Base-by-base conservation (phyloP, 2,329 filamentous ascomycete species). In the Sclerotinia subarctica region DNA sequence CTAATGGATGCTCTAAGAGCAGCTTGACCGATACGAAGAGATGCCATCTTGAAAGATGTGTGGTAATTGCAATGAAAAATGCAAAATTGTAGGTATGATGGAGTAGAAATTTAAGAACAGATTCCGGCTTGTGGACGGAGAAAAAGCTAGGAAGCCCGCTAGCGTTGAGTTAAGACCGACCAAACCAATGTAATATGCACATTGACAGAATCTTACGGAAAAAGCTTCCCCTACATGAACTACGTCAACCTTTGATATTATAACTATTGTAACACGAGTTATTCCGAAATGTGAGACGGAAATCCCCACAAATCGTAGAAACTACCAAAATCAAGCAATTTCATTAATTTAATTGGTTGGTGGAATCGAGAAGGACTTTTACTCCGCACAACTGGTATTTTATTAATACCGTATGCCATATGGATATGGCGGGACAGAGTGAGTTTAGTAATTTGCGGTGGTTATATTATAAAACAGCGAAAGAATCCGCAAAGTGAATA, bases 21-120 rank as follows among this genome's bases (percentile, higher is more conserved):
- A 80, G 91, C 87, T 78, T 90, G 88, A 83, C 90, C 88, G 78
- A 96, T 82, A 85, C 92, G 90, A 80, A 95, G 83, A 79, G 92
- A 88, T 80, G 93, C 90, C 92, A 97, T 97, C 82, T 82, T 86
- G 64, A 67, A 19, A 67, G 54, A 35, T 66, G 17, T n/a, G 11
- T 51, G 44, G 24, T 51, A 47, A 59, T 38, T 24, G 44, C 53
- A 66, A 32, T 38, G 47, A 42, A 59, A 3, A 78, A 77, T 77
- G 76, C 44, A 60, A 32, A 46, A 51, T 59, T 49, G 58, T 68
- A 42, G n/a, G 35, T 70, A 70, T 70, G 74, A 76, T 74, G 77
- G 76, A 75, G 73, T 74, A 74, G 76, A 76, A 75, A 74, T 69
- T 71, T 75, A 42, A 62, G 56, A 53, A 67, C 54, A 62, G 49